Evolutionary conservation across 2,329 filamentous ascomycete genomes (phyloP), one percentile per base, ranked within the genome.

Genomic region (Moelleriella libera): DNA sequence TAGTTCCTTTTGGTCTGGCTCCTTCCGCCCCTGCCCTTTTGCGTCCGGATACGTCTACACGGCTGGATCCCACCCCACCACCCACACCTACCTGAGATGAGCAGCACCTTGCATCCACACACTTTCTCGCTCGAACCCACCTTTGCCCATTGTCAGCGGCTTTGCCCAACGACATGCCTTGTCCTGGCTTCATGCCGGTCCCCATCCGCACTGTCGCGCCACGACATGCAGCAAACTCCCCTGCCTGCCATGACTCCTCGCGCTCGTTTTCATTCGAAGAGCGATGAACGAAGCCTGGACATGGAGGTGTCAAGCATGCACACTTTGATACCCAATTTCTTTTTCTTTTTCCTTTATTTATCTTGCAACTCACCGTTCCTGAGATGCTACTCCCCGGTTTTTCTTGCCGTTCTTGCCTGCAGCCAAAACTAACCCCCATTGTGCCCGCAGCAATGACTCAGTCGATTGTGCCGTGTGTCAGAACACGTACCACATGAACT

Each of bases 401-500:
- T 21, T 21, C 21, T 21, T 21, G 21, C 21, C 12, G 34, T 12
- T 12, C 34, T 12, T 12, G 12, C 12, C 2, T 37, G 34, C 34
- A 37, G 34, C 12, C 12, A 14, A 12, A 9, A 21, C 34, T 45
- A 32, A 41, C 43, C 31, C 44, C 10, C 39, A 5, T 34, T 45
- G 42, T 10, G 11, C 28, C 14, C 43, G 5, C 59, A 94, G 87
- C 59, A 84, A 86, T 63, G 88, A 97, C 68, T 97, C 92, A 40
- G 92, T 97, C 29, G 90, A 97, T 63, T 98, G 92, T 64, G 92
- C 90, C 43, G 88, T 96, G 48, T 98, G 92, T 65, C 79, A 83
- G 60, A 83, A 88, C 63, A 97, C 90, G 11, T 98, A 96, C 67
- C 92, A 98, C 69, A 97, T 98, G 90, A 87, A 89, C 59, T 98